Evolutionary conservation across 352 stramenopile species (phyloP), one percentile per base, ranked within the genome.

Genomic region (Pythium monospermum): DNA sequence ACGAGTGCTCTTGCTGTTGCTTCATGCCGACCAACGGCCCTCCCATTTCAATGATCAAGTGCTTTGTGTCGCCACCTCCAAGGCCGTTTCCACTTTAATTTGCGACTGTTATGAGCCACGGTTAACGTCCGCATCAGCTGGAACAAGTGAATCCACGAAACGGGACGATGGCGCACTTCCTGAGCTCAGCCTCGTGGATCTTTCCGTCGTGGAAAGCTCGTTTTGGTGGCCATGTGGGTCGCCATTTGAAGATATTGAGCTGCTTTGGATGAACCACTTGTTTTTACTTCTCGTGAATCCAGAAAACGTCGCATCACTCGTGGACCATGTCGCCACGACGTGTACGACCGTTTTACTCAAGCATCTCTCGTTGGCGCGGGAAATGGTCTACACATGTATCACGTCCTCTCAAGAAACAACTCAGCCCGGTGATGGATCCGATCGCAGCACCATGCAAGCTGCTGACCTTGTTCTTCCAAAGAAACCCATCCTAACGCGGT

Each of bases 151-250:
- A 28, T 36, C 45, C 53, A 8, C 39, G n/a, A 53, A 57, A 39
- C 66, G 62, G 35, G 75, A 89, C 42, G 83, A 92, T 59, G 83
- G 83, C 26, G 81, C 74, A 2, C 43, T 94, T 18, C 84, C 82
- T 0, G 76, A 91, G 39, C 76, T 66, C 4, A 76, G 81, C 32
- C 72, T 84, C 3, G 66, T 92, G 19, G 81, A 92, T 56, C 83
- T 82, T 38, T 85, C 76, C 0, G 71, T 92, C 18, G 73, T 77
- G 12, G 73, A 90, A 25, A 90, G 75, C 41, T 78, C 82, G 1
- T 86, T 85, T 27, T 91, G 79, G 83, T 93, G 83, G 83, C 83
- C 83, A 3, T 91, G 76, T 37, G 75, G 76, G 1, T 47, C 38
- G 5, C 3, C 55, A 28, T 36, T 59, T 48, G 21, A 46, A 42